A percentile compares a stretch with the other conserved stretches of the same genome.
Conservation (phyloP, 108 stramenopile species). For the Nannochloropsis salina region DNA sequence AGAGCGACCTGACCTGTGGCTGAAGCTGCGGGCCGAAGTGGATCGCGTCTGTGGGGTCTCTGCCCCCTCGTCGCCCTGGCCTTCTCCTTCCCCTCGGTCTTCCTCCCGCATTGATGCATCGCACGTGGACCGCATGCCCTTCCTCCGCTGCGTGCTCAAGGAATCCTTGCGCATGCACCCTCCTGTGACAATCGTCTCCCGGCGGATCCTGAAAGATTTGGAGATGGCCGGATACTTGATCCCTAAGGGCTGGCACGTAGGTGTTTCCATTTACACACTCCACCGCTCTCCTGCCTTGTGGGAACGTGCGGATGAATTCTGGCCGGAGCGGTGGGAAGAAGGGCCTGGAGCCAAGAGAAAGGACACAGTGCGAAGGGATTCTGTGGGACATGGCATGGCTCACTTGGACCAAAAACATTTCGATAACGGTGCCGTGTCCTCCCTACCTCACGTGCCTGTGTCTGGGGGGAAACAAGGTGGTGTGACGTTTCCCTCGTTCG, state of each 20-base stretch:
- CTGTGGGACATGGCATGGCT: not conserved
- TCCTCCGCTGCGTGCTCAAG: slow-evolving; percentile 3
- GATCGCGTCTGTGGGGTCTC: not conserved
- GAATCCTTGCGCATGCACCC: not conserved
- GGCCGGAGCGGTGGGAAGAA: not conserved
- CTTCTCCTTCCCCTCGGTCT: not conserved
- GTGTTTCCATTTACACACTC: not conserved
- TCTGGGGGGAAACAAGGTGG: not conserved
- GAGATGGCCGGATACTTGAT: not conserved
- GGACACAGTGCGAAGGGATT: not conserved
- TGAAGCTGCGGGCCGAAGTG: not conserved
- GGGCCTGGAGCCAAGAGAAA: not conserved
- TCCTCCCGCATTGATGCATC: not conserved
- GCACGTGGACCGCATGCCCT: slow-evolving; percentile 12
- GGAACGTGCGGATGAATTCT: not conserved
- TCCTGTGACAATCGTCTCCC: not conserved
- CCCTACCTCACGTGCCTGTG: slow-evolving; percentile 18
- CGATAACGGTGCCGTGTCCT: not conserved
- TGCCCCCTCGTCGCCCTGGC: not conserved
- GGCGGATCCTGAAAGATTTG: not conserved
- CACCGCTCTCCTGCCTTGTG: not conserved
- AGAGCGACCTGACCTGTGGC: not conserved
- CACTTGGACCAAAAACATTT: no score
- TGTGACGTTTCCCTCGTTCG: not conserved
- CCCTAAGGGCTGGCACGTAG: slow-evolving; percentile 8